Base-by-base conservation (phyloP, 176 grass and related monocot genomes). In the Eleusine coracana region DNA sequence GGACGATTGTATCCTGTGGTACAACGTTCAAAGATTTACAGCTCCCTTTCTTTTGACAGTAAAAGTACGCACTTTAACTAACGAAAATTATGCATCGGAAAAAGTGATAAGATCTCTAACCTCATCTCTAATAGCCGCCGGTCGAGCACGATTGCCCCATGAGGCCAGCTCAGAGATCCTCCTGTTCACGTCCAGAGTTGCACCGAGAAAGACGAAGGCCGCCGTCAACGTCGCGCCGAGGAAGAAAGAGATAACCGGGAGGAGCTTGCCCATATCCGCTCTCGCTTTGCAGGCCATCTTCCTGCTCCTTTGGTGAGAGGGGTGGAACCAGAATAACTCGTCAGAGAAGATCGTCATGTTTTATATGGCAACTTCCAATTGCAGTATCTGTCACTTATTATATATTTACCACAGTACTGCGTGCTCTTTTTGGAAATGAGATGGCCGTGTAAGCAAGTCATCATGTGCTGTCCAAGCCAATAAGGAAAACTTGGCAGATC, bases 171-270 rank as follows among this genome's bases (percentile, higher is more conserved):
- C 52, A 25, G 48, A 67, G 74, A 82, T 18, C 2, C 87, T 48
- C 78, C 72, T 55, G 83, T 81, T 86, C 28, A 51, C 50, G 65
- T 82, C 88, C 73, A 52, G 15, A 3, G 83, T 50, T 11, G 79
- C 78, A 52, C 76, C 70, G 88, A 81, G 52, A 29, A 89, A 85
- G 65, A 78, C 29, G 28, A 86, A 17, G 4, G 79, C 78, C 17
- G 40, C 73, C 40, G 68, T 82, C n/a, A 86, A 14, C 1, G 59
- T 79, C 5, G 79, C 73, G 49, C 88, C 88, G 13, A 90, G 73
- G 74, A 90, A 67, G 83, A 89, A 86, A 67, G 83, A 31, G 67
- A 72, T 73, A 55, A 82, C 59, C 13, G 83, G 88, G 12, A 90
- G 79, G 66, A 71, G 73, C 58, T 72, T 89, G 58, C 17, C 29